phyloP scores from a whole-genome alignment of 2,329 filamentous ascomycete genomes.

The Colletotrichum trifolii region DNA sequence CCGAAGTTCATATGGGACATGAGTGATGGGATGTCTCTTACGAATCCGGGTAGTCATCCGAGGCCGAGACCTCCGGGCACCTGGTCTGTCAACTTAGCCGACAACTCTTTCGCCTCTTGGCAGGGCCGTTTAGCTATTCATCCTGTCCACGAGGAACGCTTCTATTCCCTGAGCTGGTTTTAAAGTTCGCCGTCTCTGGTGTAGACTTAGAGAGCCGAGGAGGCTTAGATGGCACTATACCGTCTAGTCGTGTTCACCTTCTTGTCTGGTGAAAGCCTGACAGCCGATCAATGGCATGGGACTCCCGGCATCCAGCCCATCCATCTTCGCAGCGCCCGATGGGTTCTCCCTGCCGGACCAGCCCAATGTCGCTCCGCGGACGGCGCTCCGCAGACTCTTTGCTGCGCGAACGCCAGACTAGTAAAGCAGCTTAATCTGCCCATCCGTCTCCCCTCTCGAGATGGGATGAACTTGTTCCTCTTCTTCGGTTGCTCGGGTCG shows the following conservation, averaged over 20 bases:
- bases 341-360: constrained; percentile 11
- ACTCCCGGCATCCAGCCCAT: constrained; percentile 10
- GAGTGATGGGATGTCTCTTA: neutral
- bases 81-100: neutral
- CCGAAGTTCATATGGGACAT: neutral
- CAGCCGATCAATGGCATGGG: constrained; percentile 17
- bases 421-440: neutral
- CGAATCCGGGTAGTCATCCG: neutral
- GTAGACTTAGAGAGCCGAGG: constrained; percentile 7
- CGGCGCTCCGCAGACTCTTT: neutral
- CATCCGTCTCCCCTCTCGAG: neutral
- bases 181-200: neutral
- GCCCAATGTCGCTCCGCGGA: constrained; percentile 13
- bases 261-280: neutral
- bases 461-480: too few relatives aligned
- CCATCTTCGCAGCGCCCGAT: constrained; percentile 3
- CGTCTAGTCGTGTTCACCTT: neutral
- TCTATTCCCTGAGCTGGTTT: neutral
- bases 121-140: neutral
- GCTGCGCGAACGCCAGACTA: constrained; percentile 7
- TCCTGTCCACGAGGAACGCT: too few relatives aligned
- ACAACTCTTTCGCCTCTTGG: constrained; percentile 1
- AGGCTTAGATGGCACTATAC: constrained; percentile 6
- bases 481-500: too few relatives aligned
- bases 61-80: constrained; percentile 10